These are phyloP conservation scores for Bryum argenteum DNA, from an alignment of 225 moss, liverwort and hornwort species.

Conservation along the genomic window DNA sequence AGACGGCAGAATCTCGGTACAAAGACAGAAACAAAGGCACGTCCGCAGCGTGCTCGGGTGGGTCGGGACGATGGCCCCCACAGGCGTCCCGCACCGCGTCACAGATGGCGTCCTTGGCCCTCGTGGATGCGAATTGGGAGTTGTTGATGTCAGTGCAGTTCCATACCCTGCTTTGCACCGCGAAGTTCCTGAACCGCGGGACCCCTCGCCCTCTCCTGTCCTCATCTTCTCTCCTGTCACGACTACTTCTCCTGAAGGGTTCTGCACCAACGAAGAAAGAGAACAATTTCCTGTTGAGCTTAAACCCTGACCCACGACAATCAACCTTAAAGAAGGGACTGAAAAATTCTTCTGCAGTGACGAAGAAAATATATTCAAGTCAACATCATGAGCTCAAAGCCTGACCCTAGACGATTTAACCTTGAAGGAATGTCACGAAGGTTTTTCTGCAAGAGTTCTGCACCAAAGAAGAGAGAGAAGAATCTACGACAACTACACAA, in stretches of 20 bases:
- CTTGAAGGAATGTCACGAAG: not conserved
- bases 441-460: not conserved
- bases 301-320: not conserved
- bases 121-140: constrained; percentile 68
- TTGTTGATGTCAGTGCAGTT: constrained; percentile 68
- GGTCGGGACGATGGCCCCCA: constrained; percentile 69
- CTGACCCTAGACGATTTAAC: not conserved
- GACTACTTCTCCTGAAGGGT: not conserved
- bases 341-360: not conserved
- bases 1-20: constrained; percentile 61
- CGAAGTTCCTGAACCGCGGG: constrained; percentile 66
- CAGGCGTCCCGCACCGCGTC: constrained; percentile 76
- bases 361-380: not conserved
- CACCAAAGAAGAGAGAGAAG: not conserved
- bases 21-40: constrained; percentile 76
- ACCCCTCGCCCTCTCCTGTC: too few species aligned
- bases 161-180: constrained; percentile 77
- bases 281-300: not conserved
- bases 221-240: constrained; percentile 22
- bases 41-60: constrained; percentile 70
- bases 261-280: constrained; percentile 36
- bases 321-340: not conserved
- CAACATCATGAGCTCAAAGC: constrained; percentile 11
- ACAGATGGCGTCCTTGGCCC: constrained; percentile 89
- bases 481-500: too few species aligned